Conservation (phyloP, 164 flowering plant genomes). For the Vitis vinifera region DNA sequence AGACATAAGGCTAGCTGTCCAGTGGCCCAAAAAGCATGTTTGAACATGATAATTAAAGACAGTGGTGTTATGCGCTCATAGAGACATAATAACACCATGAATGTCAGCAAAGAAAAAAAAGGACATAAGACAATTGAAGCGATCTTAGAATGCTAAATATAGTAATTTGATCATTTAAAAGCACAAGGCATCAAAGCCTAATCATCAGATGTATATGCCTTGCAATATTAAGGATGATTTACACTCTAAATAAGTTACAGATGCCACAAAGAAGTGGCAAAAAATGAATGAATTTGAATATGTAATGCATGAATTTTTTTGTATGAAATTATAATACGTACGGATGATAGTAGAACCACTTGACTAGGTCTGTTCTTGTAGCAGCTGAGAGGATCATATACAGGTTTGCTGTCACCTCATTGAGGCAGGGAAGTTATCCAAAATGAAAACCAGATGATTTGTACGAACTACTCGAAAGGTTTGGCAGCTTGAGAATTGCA, state of each 20-base stretch:
- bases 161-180: background rate
- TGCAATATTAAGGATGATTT: slow-evolving; percentile 5
- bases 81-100: too few species aligned
- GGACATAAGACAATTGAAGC: background rate
- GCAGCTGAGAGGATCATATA: slow-evolving; percentile 18
- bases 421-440: slow-evolving; percentile 38
- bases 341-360: slow-evolving; percentile 7
- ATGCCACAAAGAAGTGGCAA: slow-evolving; percentile 11
- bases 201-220: background rate
- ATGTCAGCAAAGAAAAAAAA: background rate
- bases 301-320: background rate
- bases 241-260: slow-evolving; percentile 18
- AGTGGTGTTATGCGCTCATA: background rate
- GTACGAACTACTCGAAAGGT: slow-evolving; percentile 56
- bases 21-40: background rate
- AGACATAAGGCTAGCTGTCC: background rate
- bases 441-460: slow-evolving; percentile 78
- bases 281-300: slow-evolving; percentile 40
- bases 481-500: slow-evolving; percentile 68
- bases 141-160: background rate
- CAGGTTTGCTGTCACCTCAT: slow-evolving; percentile 4
- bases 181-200: background rate
- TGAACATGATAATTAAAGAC: background rate
- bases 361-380: background rate
- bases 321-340: slow-evolving; percentile 11